Evolutionary conservation across 106 monocot species (phyloP), one percentile per base, ranked within the genome.

Genomic region (Dioscorea alata): DNA sequence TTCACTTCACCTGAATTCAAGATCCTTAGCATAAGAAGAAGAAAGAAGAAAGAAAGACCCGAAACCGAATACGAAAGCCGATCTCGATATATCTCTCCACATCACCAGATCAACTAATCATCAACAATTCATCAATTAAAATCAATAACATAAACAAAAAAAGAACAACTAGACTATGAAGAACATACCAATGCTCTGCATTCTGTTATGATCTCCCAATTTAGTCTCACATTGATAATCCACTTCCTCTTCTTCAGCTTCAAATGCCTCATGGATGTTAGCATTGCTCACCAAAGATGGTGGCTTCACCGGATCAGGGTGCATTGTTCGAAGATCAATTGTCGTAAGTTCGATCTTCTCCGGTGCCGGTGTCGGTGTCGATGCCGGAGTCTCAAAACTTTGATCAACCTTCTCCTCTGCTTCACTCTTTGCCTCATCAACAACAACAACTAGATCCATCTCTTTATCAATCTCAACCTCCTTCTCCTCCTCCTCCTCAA

Each of bases 71-170:
- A 80, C 73, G 31, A 84, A 80, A 66, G 80, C 80, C 6, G 84
- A 56, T 74, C 69, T 84, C n/a, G 84, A 59, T 48, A 77, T 61
- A 31, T 97, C 89, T 76, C 84, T 89, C 96, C 96, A 97, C 96
- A 89, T 97, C 16, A 97, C 74, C 71, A 97, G 65, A 75, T 92
- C 89, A 77, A 97, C 96, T 97, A 79, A 67, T 23, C 17, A 17
- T 24, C 15, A 75, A 18, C 16, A 23, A 49, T 66, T 65, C 14
- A 13, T 15, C 9, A 50, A 33, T 8, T 58, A 12, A 57, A 12
- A 18, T 23, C 12, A 18, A 31, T 34, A 2, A 56, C 62, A 17
- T 20, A 8, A 49, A 59, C 4, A 2, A 42, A 32, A 31, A 4
- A 22, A 64, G 66, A 12, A 17, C 18, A 50, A 24, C 23, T 19